phyloP scores from a whole-genome alignment of 2,329 filamentous ascomycete genomes.

The Epichloe hybrida region DNA sequence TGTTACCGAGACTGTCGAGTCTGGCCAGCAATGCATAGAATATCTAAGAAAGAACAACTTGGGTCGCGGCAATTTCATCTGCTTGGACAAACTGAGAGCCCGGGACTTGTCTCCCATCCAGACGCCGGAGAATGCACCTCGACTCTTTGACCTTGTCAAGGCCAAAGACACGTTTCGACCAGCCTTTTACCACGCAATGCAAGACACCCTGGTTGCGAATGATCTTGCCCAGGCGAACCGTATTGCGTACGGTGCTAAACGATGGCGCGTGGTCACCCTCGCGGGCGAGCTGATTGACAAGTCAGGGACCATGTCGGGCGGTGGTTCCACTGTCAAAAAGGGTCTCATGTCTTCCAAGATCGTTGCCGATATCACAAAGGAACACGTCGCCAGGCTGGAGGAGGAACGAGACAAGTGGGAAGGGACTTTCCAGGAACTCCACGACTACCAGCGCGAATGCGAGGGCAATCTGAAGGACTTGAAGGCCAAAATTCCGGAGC shows the following conservation, averaged over 20 bases:
- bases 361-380: constrained; percentile 71
- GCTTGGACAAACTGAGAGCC: constrained; percentile 71
- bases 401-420: constrained; percentile 76
- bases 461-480: constrained; percentile 61
- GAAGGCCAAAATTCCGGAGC: constrained; percentile 62
- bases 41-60: constrained; percentile 96
- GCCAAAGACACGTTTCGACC: constrained; percentile 77
- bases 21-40: constrained; percentile 95
- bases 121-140: constrained; percentile 83
- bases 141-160: constrained; percentile 84
- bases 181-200: constrained; percentile 89
- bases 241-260: constrained; percentile 83
- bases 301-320: constrained; percentile 97
- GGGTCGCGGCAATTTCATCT: constrained; percentile 92
- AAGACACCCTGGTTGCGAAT: constrained; percentile 86
- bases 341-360: constrained; percentile 96
- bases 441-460: constrained; percentile 69
- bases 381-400: constrained; percentile 80
- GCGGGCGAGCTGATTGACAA: constrained; percentile 95
- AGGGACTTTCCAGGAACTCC: constrained; percentile 68
- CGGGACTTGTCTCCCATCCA: constrained; percentile 68
- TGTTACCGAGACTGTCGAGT: constrained; percentile 90
- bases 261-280: constrained; percentile 94
- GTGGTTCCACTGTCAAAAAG: constrained; percentile 77
- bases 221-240: constrained; percentile 94